Evolutionary conservation across 1,139 yeast genomes (phyloP).

Genomic region (Wickerhamomyces sp.): DNA sequence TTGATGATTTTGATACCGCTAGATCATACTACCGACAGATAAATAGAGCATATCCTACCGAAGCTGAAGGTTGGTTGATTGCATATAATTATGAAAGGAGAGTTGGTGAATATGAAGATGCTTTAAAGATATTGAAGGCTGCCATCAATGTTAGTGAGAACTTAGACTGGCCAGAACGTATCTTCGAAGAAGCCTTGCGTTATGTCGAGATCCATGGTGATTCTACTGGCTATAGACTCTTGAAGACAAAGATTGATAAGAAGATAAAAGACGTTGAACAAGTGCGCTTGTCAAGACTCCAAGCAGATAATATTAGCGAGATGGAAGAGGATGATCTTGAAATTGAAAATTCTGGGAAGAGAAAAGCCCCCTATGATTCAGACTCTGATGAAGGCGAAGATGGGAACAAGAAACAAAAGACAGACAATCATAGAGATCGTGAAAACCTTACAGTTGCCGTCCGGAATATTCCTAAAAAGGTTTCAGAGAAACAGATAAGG

Average conservation of each 20-base stretch:
- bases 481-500: constrained; percentile 32
- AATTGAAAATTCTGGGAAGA: constrained; percentile 2
- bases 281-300: background rate
- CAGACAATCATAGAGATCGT: constrained; percentile 40
- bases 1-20: constrained; percentile 29
- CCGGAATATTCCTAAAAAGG: constrained; percentile 31
- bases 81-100: constrained; percentile 37
- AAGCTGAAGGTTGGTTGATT: constrained; percentile 46
- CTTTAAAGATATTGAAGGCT: constrained; percentile 28
- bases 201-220: constrained; percentile 38
- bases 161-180: constrained; percentile 48
- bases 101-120: constrained; percentile 23
- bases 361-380: constrained; percentile 9
- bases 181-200: constrained; percentile 42
- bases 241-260: constrained; percentile 25
- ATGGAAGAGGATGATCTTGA: background rate
- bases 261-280: constrained; percentile 9
- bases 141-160: constrained; percentile 29
- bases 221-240: constrained; percentile 22
- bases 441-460: constrained; percentile 52
- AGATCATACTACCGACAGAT: constrained; percentile 28
- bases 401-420: constrained; percentile 4
- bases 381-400: constrained; percentile 6
- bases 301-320: constrained; percentile 3
- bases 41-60: constrained; percentile 27